phyloP scores from a whole-genome alignment of 352 stramenopile genomes.

The Aphanomyces cochlioides region DNA sequence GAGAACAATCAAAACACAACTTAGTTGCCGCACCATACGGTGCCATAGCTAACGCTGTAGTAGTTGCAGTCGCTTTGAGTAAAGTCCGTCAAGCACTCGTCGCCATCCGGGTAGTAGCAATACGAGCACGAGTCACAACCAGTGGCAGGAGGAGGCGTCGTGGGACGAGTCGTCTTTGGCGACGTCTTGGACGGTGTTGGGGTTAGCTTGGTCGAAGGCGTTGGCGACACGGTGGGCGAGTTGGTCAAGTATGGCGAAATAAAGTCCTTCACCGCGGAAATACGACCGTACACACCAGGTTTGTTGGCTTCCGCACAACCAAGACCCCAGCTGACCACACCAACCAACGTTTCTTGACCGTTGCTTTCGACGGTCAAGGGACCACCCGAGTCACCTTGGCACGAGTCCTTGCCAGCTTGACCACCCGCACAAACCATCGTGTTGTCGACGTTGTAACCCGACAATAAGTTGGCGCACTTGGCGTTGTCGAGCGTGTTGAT shows the following conservation, averaged over 20 bases:
- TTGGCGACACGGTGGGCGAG: not conserved
- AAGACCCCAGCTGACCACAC: conserved; percentile 26
- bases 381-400: conserved; percentile 10
- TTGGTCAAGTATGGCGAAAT: conserved; percentile 8
- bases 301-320: conserved; percentile 21
- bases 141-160: not conserved
- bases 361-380: conserved; percentile 7
- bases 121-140: not conserved
- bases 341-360: conserved; percentile 29
- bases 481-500: conserved; percentile 46
- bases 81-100: not conserved
- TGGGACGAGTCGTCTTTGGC: not conserved
- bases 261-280: conserved; percentile 3
- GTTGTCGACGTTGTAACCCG: conserved; percentile 34
- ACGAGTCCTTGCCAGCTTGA: conserved; percentile 30
- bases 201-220: not conserved
- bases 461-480: conserved; percentile 37
- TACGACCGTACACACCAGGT: conserved; percentile 13
- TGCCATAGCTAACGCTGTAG: not conserved
- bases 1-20: not conserved
- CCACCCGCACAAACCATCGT: conserved; percentile 60
- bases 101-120: not conserved
- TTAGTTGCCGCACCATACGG: not conserved
- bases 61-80: not conserved
- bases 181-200: not conserved